Evolutionary conservation across 306 rosid species (phyloP).

Genomic region (Casuarina equisetifolia): DNA sequence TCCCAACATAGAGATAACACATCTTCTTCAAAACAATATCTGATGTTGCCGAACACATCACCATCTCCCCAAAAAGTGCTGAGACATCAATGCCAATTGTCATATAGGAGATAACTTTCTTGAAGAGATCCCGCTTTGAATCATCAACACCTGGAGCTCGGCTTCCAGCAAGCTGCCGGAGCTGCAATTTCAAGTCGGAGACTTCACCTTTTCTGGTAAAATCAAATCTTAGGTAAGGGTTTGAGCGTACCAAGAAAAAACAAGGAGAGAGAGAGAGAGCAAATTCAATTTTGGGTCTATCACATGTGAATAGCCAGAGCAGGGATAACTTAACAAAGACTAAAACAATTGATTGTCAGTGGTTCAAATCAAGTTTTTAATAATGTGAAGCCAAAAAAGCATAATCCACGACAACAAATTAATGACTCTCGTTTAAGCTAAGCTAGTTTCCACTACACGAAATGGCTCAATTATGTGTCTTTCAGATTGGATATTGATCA

Average conservation of each 20-base stretch:
- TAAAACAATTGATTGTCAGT: constrained; percentile 21
- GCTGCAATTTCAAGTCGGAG: constrained; percentile 89
- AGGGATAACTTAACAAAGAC: constrained; percentile 22
- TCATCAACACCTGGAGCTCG: constrained; percentile 97
- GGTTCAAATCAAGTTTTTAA: background rate
- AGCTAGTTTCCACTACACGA: background rate
- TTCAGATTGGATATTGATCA: background rate
- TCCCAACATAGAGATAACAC: constrained; percentile 98
- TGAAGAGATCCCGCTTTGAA: constrained; percentile 93
- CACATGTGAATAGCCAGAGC: background rate
- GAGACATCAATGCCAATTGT: constrained; percentile 94
- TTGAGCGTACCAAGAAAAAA: background rate
- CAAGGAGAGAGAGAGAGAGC: background rate
- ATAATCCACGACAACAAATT: background rate
- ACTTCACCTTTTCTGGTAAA: constrained; percentile 88
- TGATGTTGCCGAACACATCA: constrained; percentile 95
- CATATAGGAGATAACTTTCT: constrained; percentile 98
- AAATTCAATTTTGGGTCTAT: background rate
- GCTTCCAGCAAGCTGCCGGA: constrained; percentile 97
- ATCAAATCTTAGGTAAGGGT: constrained; percentile 25
- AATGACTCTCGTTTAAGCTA: background rate
- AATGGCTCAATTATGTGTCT: background rate
- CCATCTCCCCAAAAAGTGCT: constrained; percentile 95
- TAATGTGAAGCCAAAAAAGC: background rate
- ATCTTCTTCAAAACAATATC: constrained; percentile 93